Evolutionary conservation across 1,284 basidiomycete species (phyloP).

Genomic region (Mycena sp.): DNA sequence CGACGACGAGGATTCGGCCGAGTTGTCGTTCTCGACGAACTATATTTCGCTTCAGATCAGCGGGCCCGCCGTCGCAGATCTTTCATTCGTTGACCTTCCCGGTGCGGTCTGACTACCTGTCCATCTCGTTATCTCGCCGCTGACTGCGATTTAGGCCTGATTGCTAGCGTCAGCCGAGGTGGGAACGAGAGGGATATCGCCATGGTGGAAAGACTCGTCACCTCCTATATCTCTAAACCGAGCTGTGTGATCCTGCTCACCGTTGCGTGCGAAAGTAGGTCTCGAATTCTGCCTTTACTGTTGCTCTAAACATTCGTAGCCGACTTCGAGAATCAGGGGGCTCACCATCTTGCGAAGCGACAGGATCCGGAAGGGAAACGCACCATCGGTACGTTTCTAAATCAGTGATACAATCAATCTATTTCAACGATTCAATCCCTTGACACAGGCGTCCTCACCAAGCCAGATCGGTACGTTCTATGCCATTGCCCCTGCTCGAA

Average conservation of each 20-base stretch:
- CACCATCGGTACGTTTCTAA: constrained; percentile 68
- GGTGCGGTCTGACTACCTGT: no score
- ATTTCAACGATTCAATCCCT: not conserved
- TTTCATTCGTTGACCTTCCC: no score
- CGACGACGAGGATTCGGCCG: constrained; percentile 38
- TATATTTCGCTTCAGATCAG: constrained; percentile 73
- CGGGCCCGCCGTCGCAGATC: constrained; percentile 71
- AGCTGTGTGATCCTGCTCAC: no score
- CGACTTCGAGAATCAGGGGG: constrained; percentile 81
- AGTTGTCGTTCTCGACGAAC: constrained; percentile 69
- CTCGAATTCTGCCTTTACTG: constrained; percentile 66
- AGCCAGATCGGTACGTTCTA: constrained; percentile 65
- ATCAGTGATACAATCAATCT: not conserved
- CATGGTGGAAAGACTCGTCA: constrained; percentile 70
- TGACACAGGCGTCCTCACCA: constrained; percentile 78
- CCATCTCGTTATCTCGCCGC: constrained; percentile 80
- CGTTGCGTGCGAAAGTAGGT: no score
- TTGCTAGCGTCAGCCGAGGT: constrained; percentile 61
- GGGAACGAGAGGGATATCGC: constrained; percentile 65
- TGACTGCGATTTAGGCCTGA: constrained; percentile 63
- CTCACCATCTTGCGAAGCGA: constrained; percentile 63
- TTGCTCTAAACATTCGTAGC: constrained; percentile 52
- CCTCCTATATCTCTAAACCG: no score
- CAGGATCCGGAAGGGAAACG: constrained; percentile 68
- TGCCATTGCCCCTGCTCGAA: not conserved